Evolutionary conservation across 805 yeast species (phyloP).

Genomic region (Monosporozyma yasuniensis): DNA sequence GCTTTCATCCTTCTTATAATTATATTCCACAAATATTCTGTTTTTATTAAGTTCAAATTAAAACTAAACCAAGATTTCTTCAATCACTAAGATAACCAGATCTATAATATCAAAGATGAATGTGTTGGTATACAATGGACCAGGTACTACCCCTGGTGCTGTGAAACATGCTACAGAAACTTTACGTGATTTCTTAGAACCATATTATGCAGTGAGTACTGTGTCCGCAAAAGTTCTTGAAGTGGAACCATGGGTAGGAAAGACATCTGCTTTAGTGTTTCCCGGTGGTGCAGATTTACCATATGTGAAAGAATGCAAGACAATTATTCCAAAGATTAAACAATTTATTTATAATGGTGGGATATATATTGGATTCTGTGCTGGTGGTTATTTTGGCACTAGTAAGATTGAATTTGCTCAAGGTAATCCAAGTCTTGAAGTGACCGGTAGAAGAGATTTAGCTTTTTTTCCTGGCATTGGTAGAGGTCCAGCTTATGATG

Average conservation of each 20-base stretch:
- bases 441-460: conserved; percentile 77
- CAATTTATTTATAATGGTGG: conserved; percentile 69
- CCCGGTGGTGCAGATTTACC: conserved; percentile 99
- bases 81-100: background rate
- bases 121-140: conserved; percentile 60
- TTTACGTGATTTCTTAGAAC: conserved; percentile 65
- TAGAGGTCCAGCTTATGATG: conserved; percentile 73
- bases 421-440: conserved; percentile 63
- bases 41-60: too few species aligned
- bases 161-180: conserved; percentile 78
- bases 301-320: conserved; percentile 62
- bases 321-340: conserved; percentile 55
- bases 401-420: conserved; percentile 73
- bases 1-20: too few species aligned
- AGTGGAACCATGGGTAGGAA: conserved; percentile 81
- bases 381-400: conserved; percentile 88
- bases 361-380: conserved; percentile 76
- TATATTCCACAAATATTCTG: background rate
- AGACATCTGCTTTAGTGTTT: conserved; percentile 69
- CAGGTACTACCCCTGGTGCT: conserved; percentile 82
- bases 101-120: conserved; percentile 40
- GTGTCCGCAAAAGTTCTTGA: conserved; percentile 53
- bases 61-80: background rate
- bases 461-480: conserved; percentile 74
- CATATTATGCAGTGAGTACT: conserved; percentile 76